Conservation (phyloP, 106 monocot species). For the Apostasia ramifera region DNA sequence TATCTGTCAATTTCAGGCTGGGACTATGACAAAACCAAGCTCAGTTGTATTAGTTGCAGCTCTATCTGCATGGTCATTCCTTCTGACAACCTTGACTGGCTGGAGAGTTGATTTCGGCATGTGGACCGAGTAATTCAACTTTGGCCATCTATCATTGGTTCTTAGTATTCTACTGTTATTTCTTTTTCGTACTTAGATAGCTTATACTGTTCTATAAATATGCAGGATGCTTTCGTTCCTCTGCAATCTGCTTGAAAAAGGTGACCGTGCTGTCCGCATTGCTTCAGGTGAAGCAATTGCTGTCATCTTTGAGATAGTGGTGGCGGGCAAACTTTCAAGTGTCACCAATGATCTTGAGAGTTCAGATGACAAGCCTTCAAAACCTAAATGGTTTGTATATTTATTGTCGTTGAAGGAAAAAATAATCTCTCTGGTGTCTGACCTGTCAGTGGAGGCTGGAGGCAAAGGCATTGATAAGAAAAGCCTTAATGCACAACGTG, state of each 20-base stretch:
- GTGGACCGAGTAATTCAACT: constrained; percentile 80
- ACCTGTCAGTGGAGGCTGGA: constrained; percentile 78
- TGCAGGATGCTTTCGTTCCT: constrained; percentile 65
- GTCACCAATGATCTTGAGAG: constrained; percentile 26
- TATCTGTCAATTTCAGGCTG: constrained; percentile 22
- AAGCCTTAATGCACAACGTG: constrained; percentile 65
- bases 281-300: constrained; percentile 98
- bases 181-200: background rate
- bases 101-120: constrained; percentile 64
- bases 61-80: constrained; percentile 87
- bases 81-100: constrained; percentile 58
- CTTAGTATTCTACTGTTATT: background rate
- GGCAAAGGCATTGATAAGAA: constrained; percentile 84
- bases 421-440: constrained; percentile 44
- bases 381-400: constrained; percentile 36
- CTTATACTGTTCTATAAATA: background rate
- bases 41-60: constrained; percentile 58
- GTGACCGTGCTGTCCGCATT: constrained; percentile 83
- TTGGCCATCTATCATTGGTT: too few species aligned
- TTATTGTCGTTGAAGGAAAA: constrained; percentile 67
- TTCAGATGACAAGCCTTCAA: constrained; percentile 19
- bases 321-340: constrained; percentile 35
- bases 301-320: constrained; percentile 63
- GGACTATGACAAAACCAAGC: constrained; percentile 32
- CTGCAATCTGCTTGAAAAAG: constrained; percentile 62